Conservation (phyloP, 345 rosid species). For the Angophora floribunda region DNA sequence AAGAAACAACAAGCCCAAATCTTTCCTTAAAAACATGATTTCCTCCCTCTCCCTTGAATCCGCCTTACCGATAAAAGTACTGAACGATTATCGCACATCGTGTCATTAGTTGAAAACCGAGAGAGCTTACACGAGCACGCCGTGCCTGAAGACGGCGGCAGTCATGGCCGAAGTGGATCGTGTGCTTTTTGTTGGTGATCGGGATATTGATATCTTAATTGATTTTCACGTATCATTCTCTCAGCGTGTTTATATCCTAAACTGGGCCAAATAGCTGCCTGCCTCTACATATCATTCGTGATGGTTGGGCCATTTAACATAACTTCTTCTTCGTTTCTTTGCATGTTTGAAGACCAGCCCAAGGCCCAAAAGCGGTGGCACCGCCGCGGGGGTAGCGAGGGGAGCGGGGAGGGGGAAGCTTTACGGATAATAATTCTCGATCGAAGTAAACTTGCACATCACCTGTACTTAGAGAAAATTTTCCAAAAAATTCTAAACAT, state of each 20-base stretch:
- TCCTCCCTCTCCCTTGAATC: too few species aligned
- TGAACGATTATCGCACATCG: too few species aligned
- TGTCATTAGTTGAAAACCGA: too few species aligned
- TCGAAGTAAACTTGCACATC: too few species aligned
- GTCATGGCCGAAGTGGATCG: too few species aligned
- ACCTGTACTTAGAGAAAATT: neutral
- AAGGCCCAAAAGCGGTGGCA: too few species aligned
- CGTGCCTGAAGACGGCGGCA: too few species aligned
- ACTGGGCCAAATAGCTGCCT: neutral
- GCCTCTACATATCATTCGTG: neutral
- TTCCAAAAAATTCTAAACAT: too few species aligned
- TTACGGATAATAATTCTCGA: neutral
- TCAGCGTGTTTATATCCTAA: neutral
- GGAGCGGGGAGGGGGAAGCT: neutral
- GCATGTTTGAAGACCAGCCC: neutral
- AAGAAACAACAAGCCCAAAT: neutral
- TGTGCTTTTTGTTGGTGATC: too few species aligned
- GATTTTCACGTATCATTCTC: neutral
- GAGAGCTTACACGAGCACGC: too few species aligned
- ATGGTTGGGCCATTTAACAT: neutral
- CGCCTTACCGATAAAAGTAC: too few species aligned
- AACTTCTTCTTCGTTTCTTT: neutral
- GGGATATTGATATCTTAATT: neutral
- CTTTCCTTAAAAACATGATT: neutral
- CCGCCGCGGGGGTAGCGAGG: too few species aligned